A percentile compares a stretch with the other conserved stretches of the same genome.
Evolutionary conservation across 129 eudicot genomes (phyloP).

Genomic region (Lonicera japonica): DNA sequence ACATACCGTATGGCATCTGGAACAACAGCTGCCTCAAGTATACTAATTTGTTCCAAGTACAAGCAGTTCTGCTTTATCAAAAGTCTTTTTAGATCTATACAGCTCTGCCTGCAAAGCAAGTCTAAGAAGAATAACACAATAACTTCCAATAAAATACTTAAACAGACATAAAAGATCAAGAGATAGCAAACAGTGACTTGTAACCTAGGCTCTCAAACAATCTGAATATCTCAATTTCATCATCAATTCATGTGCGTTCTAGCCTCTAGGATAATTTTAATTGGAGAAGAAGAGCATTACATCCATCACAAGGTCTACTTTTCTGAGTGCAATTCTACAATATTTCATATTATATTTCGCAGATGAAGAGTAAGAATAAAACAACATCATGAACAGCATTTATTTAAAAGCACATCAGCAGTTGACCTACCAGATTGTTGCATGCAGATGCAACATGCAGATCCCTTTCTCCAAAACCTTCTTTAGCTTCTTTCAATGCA

Average conservation of each 20-base stretch:
- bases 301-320: neutral
- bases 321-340: neutral
- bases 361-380: neutral
- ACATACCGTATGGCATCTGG: conserved; percentile 77
- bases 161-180: too few species aligned
- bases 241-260: too few species aligned
- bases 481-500: conserved; percentile 85
- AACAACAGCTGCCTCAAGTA: conserved; percentile 79
- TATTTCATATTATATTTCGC: neutral
- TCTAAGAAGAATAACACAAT: conserved; percentile 11
- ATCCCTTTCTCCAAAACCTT: conserved; percentile 95
- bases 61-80: conserved; percentile 81
- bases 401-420: neutral
- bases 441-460: conserved; percentile 95
- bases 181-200: too few species aligned
- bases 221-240: too few species aligned
- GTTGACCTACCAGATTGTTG: conserved; percentile 77
- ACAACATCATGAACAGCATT: neutral
- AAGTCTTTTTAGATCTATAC: conserved; percentile 64
- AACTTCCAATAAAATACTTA: conserved; percentile 10
- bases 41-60: conserved; percentile 62
- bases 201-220: too few species aligned
- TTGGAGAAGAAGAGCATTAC: neutral
- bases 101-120: conserved; percentile 75
- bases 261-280: too few species aligned